Percentiles rank a stretch among this genome's conserved stretches.
Conservation (phyloP, 371 early-diverging fungal genomes). For the Apophysomyces ossiformis region DNA sequence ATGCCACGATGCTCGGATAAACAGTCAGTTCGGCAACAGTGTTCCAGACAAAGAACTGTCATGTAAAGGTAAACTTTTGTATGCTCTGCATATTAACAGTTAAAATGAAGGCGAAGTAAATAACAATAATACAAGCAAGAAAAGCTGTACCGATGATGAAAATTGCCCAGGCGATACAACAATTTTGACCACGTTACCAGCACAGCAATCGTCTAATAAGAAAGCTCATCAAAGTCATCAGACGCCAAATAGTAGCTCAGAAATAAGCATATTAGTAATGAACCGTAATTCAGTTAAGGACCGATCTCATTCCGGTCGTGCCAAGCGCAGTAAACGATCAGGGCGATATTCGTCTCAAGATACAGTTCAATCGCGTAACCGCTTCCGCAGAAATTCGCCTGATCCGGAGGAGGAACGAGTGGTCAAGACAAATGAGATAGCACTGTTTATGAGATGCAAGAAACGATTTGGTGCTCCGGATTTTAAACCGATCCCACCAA, state of each 20-base stretch:
- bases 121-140: too few relatives aligned
- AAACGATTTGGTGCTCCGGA: constrained; percentile 20
- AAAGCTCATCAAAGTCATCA: background rate
- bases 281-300: background rate
- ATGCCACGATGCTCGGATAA: too few relatives aligned
- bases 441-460: constrained; percentile 35
- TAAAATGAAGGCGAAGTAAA: too few relatives aligned
- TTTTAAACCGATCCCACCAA: constrained; percentile 29
- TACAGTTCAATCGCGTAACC: background rate
- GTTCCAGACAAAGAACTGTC: too few relatives aligned
- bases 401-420: background rate
- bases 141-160: too few relatives aligned
- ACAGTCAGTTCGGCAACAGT: too few relatives aligned
- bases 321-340: background rate
- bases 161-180: too few relatives aligned
- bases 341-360: background rate
- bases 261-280: background rate
- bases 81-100: too few relatives aligned
- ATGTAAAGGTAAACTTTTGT: too few relatives aligned
- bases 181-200: too few relatives aligned
- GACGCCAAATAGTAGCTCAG: background rate
- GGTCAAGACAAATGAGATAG: constrained; percentile 28
- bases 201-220: too few relatives aligned
- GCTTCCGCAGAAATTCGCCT: background rate
- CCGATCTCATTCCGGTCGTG: background rate